These are phyloP conservation scores for Herpetospermum pedunculosum DNA, from an alignment of 306 rosid species.

Conservation along the genomic window DNA sequence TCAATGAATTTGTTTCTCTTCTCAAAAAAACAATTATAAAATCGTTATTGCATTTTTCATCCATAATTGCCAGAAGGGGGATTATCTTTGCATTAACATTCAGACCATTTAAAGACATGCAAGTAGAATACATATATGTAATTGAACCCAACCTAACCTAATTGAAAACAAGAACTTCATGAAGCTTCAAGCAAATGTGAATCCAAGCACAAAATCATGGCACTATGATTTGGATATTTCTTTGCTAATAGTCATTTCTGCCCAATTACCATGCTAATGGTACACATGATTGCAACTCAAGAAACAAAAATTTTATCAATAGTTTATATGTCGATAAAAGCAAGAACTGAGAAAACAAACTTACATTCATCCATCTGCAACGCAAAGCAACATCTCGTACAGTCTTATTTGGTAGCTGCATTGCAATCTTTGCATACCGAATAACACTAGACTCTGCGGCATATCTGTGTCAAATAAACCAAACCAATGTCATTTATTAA, in stretches of 20 bases:
- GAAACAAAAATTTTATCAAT: background rate
- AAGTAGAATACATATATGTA: background rate
- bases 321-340: background rate
- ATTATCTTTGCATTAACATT: background rate
- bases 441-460: slow-evolving; percentile 45
- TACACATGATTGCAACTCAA: background rate
- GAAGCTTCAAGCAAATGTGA: background rate
- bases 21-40: background rate
- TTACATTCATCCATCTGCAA: slow-evolving; percentile 95
- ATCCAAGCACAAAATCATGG: background rate
- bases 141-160: too few species aligned
- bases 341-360: slow-evolving; percentile 16
- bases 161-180: background rate
- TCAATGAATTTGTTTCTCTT: too few species aligned
- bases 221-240: background rate
- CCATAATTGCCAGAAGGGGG: background rate
- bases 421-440: slow-evolving; percentile 83
- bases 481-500: background rate
- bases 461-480: slow-evolving; percentile 6
- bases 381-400: slow-evolving; percentile 93
- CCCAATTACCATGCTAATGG: background rate
- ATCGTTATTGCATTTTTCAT: background rate
- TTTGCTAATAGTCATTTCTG: background rate
- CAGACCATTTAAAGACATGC: background rate
- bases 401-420: slow-evolving; percentile 68